Conservation (phyloP, 2,329 filamentous ascomycete species). For the Ascochyta clinopodiicola region DNA sequence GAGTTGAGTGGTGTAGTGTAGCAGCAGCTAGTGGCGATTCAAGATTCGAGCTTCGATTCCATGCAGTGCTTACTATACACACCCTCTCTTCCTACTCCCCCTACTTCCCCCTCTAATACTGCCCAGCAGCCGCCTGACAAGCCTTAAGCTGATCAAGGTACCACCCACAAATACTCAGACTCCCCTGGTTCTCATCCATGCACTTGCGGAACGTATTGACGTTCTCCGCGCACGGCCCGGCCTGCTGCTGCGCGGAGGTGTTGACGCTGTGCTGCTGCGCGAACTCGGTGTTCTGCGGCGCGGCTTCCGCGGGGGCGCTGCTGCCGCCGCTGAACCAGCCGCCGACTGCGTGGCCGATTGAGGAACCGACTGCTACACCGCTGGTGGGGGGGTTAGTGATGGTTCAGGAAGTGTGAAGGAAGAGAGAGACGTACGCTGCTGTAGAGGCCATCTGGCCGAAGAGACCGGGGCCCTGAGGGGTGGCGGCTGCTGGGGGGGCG, state of each 20-base stretch:
- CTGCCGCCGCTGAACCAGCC: conserved; percentile 82
- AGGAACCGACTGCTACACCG: conserved; percentile 94
- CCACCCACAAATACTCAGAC: conserved; percentile 96
- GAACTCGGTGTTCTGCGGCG: conserved; percentile 45
- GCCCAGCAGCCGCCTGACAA: conserved; percentile 56
- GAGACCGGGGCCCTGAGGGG: conserved; percentile 76
- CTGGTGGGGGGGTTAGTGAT: conserved; percentile 56
- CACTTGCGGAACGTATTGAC: conserved; percentile 89
- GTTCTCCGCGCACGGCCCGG: conserved; percentile 71
- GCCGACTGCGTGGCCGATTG: conserved; percentile 92
- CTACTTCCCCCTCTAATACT: conserved; percentile 51
- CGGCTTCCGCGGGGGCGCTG: conserved; percentile 59
- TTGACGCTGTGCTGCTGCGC: conserved; percentile 29
- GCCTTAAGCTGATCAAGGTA: conserved; percentile 89
- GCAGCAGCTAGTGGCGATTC: neutral
- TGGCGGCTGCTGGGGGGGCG: conserved; percentile 52
- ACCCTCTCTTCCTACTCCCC: neutral
- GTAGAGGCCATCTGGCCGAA: conserved; percentile 98
- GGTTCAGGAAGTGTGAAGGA: neutral
- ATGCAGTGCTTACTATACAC: neutral
- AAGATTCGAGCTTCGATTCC: neutral
- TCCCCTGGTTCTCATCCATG: conserved; percentile 93
- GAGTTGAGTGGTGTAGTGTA: neutral
- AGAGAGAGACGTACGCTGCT: conserved; percentile 77
- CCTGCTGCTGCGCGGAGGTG: conserved; percentile 49